Conservation (phyloP, 371 early-diverging fungal genomes). For the Mucor piriformis region DNA sequence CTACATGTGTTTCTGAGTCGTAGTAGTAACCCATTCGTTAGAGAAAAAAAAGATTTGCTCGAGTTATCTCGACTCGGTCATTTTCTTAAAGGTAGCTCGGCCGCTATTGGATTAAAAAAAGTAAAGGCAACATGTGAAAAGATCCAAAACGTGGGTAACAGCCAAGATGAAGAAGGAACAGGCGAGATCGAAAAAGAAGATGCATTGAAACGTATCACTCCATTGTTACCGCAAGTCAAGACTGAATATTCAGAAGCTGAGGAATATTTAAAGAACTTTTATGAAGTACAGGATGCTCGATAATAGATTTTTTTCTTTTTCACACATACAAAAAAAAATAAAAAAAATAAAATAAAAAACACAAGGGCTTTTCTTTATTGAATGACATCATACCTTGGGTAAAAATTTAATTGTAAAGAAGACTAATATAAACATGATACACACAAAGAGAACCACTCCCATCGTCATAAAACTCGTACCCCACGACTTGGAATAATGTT, state of each 20-base stretch:
- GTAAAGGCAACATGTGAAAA: constrained; percentile 84
- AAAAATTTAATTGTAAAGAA: constrained; percentile 71
- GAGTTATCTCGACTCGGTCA: constrained; percentile 84
- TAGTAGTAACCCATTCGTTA: no score
- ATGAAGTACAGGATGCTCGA: constrained; percentile 57
- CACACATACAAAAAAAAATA: neutral
- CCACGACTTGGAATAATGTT: constrained; percentile 65
- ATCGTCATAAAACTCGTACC: constrained; percentile 73
- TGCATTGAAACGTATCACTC: constrained; percentile 65
- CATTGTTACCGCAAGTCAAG: constrained; percentile 63
- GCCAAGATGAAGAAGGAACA: constrained; percentile 68
- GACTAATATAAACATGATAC: constrained; percentile 67
- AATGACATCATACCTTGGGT: constrained; percentile 55
- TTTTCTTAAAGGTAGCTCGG: constrained; percentile 91
- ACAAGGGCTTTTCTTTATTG: neutral
- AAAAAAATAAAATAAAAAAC: neutral
- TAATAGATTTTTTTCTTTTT: constrained; percentile 13
- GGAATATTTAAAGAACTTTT: constrained; percentile 74
- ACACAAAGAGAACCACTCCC: constrained; percentile 64
- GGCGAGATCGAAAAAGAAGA: constrained; percentile 57
- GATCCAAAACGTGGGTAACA: constrained; percentile 83
- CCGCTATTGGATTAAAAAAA: constrained; percentile 84
- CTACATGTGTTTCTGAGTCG: neutral
- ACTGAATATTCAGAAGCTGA: constrained; percentile 79
- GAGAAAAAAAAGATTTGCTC: constrained; percentile 66